Evolutionary conservation across 2,329 filamentous ascomycete genomes (phyloP).

Genomic region (Aspergillus awamori): DNA sequence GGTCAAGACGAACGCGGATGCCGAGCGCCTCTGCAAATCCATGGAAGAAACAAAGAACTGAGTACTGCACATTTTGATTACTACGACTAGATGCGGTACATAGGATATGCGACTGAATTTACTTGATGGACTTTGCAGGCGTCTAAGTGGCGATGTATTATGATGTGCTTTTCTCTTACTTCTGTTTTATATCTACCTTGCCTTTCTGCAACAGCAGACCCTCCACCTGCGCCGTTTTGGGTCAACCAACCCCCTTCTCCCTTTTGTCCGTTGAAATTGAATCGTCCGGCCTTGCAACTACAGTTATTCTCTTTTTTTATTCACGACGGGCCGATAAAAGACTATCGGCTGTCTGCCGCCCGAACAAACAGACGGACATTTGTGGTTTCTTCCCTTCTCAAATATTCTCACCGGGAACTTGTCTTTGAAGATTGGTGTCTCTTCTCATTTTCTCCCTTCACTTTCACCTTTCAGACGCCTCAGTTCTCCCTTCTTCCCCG

Average conservation of each 20-base stretch:
- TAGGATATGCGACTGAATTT: constrained; percentile 18
- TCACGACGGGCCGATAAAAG: neutral
- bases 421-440: neutral
- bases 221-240: neutral
- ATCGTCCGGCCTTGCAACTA: neutral
- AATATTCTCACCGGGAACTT: neutral
- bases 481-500: neutral
- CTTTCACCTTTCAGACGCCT: neutral
- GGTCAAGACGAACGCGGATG: constrained; percentile 54
- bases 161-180: constrained; percentile 14
- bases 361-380: neutral
- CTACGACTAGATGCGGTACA: constrained; percentile 18
- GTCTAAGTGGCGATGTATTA: constrained; percentile 22
- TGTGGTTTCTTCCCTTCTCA: neutral
- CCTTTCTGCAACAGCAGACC: neutral
- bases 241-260: constrained; percentile 17
- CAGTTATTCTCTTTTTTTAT: neutral
- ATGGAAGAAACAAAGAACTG: constrained; percentile 28
- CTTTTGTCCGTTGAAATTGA: neutral
- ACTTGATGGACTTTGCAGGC: constrained; percentile 11
- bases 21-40: constrained; percentile 15
- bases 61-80: constrained; percentile 9
- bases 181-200: constrained; percentile 5
- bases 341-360: neutral
- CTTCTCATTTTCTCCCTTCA: neutral